These are phyloP conservation scores for Grigorovia yakushimaensis DNA, from an alignment of 805 yeast species.

Conservation along the genomic window DNA sequence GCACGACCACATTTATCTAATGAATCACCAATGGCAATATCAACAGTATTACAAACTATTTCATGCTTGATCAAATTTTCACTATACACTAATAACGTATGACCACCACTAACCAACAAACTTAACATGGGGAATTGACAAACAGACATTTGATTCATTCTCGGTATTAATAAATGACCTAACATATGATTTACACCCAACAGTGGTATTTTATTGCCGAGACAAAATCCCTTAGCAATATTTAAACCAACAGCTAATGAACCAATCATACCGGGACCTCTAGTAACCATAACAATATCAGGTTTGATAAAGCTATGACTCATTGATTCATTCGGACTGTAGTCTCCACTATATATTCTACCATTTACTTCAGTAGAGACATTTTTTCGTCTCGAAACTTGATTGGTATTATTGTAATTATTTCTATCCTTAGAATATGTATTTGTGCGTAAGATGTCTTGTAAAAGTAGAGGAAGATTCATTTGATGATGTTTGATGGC, in stretches of 20 bases:
- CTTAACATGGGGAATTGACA: conserved; percentile 56
- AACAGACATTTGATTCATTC: conserved; percentile 37
- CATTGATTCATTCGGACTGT: no score
- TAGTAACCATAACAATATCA: conserved; percentile 76
- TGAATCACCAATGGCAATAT: conserved; percentile 90
- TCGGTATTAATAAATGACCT: conserved; percentile 71
- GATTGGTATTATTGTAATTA: no score
- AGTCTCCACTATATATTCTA: no score
- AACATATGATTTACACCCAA: conserved; percentile 95
- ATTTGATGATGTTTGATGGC: conserved; percentile 75
- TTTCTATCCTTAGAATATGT: no score
- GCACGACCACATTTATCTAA: conserved; percentile 87
- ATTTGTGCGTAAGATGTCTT: conserved; percentile 3
- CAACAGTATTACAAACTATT: conserved; percentile 64
- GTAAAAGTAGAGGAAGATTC: conserved; percentile 43
- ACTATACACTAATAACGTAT: conserved; percentile 76
- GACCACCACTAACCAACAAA: conserved; percentile 86
- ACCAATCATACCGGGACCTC: conserved; percentile 97
- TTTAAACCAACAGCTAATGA: conserved; percentile 75
- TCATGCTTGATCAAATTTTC: conserved; percentile 54
- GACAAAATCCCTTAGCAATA: conserved; percentile 72
- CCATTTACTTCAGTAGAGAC: no score
- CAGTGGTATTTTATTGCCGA: conserved; percentile 69
- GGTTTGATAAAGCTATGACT: conserved; percentile 27
- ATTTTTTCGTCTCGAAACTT: no score